Percentiles rank a stretch among this genome's conserved stretches.
phyloP scores from a whole-genome alignment of 495 filamentous ascomycete species.

The Annulohypoxylon maeteangense region DNA sequence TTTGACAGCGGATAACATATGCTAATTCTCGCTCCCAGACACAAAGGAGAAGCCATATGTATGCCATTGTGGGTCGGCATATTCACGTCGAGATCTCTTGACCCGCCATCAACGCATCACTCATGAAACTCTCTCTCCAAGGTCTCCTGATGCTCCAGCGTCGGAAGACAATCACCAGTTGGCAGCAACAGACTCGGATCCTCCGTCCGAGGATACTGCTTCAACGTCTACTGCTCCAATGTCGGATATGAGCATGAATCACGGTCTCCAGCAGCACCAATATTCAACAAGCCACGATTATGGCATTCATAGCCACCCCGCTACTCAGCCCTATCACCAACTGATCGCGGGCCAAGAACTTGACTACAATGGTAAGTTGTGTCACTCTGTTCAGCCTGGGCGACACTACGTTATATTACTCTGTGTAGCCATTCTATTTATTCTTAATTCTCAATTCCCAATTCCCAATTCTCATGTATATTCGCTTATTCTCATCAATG shows the following conservation, averaged over 20 bases:
- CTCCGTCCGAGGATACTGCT: slow-evolving; percentile 39
- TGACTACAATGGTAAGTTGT: slow-evolving; percentile 45
- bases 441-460: not conserved
- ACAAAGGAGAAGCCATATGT: slow-evolving; percentile 66
- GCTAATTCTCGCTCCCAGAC: slow-evolving; percentile 51
- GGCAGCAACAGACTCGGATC: slow-evolving; percentile 43
- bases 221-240: slow-evolving; percentile 26
- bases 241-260: slow-evolving; percentile 40
- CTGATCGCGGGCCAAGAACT: slow-evolving; percentile 44
- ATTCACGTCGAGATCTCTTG: slow-evolving; percentile 64
- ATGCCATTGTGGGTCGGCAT: slow-evolving; percentile 65
- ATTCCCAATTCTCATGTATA: too few relatives aligned
- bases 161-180: slow-evolving; percentile 47
- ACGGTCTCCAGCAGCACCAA: slow-evolving; percentile 37
- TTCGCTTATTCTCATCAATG: slow-evolving; percentile 1
- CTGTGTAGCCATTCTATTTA: slow-evolving; percentile 12
- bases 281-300: slow-evolving; percentile 43
- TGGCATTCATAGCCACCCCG: slow-evolving; percentile 37
- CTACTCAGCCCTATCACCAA: slow-evolving; percentile 39
- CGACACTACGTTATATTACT: slow-evolving; percentile 9
- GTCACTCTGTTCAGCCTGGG: not conserved
- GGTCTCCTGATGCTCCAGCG: slow-evolving; percentile 46
- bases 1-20: too few relatives aligned
- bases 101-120: slow-evolving; percentile 62
- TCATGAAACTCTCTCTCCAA: slow-evolving; percentile 47